Conservation (phyloP, 208 protist species). For the Lotmaria passim region DNA sequence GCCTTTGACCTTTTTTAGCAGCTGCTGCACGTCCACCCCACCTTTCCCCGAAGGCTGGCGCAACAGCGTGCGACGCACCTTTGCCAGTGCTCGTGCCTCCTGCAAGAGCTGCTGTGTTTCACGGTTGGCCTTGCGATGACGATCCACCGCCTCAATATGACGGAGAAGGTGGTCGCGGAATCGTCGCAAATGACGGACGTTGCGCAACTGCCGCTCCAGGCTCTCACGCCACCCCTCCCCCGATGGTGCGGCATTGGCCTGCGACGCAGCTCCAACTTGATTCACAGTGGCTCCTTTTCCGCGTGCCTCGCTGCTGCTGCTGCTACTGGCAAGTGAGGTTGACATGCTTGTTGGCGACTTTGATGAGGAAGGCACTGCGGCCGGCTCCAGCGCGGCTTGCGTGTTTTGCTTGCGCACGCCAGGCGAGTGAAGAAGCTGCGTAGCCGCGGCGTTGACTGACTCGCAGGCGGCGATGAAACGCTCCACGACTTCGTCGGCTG, state of each 20-base stretch:
- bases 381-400: no score
- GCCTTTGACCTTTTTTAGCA: constrained; percentile 5
- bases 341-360: not conserved
- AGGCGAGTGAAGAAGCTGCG: constrained; percentile 2
- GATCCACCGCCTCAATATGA: constrained; percentile 54
- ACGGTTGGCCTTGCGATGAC: constrained; percentile 45
- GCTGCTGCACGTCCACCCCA: not conserved
- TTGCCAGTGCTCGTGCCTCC: constrained; percentile 58
- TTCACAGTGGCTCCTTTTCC: not conserved
- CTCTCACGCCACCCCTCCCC: constrained; percentile 9
- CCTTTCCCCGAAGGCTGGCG: not conserved
- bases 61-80: constrained; percentile 28
- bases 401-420: not conserved
- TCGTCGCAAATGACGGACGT: constrained; percentile 62
- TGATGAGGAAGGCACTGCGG: not conserved
- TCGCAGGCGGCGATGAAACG: constrained; percentile 15
- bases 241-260: not conserved
- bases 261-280: no score
- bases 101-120: constrained; percentile 44
- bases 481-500: not conserved
- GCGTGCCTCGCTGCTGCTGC: not conserved
- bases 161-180: constrained; percentile 60
- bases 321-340: not conserved
- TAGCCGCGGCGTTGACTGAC: not conserved
- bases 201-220: constrained; percentile 46